Evolutionary conservation across 2,329 filamentous ascomycete genomes (phyloP).

Genomic region (Akanthomyces lecanii): DNA sequence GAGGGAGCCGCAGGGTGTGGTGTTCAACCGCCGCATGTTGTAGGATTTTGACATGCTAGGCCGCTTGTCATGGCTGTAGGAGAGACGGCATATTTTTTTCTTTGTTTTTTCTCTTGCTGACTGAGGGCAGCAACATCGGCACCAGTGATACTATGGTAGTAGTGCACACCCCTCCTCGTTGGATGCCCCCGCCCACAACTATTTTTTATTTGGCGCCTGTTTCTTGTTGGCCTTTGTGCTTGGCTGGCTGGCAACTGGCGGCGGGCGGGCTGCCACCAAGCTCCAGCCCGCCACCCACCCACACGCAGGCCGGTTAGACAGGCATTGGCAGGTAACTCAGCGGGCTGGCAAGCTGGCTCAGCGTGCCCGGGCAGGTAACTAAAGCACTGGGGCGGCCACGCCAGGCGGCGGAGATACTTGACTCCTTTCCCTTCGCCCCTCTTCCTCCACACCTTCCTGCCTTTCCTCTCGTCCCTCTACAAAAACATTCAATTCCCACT

Average conservation of each 20-base stretch:
- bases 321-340: background rate
- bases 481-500: conserved; percentile 19
- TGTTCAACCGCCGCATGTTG: background rate
- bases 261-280: too few relatives aligned
- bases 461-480: conserved; percentile 12
- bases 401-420: conserved; percentile 13
- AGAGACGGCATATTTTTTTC: background rate
- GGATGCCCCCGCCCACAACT: conserved; percentile 10
- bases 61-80: background rate
- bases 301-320: too few relatives aligned
- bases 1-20: background rate
- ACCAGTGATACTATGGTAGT: background rate
- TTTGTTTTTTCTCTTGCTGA: background rate
- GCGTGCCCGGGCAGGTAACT: background rate
- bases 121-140: background rate
- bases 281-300: background rate
- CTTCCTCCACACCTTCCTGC: conserved; percentile 18
- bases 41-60: background rate
- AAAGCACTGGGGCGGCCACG: background rate
- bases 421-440: conserved; percentile 17
- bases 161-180: background rate
- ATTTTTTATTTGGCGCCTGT: conserved; percentile 2
- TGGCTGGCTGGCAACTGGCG: too few relatives aligned
- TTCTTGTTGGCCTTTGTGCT: too few relatives aligned
- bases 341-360: background rate